Conservation (phyloP, 1,284 basidiomycete species). For the Austroboletus niveus region DNA sequence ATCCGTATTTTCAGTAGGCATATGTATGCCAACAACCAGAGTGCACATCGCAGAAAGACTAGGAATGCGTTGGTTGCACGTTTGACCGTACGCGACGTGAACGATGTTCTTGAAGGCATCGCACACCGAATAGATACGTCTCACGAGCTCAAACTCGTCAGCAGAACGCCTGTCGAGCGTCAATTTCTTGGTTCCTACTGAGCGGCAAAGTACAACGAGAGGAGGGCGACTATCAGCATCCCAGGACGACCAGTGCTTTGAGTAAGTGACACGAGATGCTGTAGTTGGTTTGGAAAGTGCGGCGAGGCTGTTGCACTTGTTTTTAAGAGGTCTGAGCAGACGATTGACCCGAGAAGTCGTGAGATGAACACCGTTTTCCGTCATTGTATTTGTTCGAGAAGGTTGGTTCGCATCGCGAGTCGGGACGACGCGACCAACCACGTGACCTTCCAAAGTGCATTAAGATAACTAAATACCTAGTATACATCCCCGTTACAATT, state of each 20-base stretch:
- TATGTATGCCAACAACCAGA: conserved; percentile 44
- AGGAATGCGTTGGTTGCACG: conserved; percentile 24
- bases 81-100: conserved; percentile 28
- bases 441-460: conserved; percentile 16
- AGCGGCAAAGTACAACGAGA: conserved; percentile 40
- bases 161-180: conserved; percentile 37
- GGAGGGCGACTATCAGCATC: conserved; percentile 31
- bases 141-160: conserved; percentile 43
- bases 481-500: neutral
- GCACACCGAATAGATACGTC: conserved; percentile 48
- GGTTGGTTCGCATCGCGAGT: too few relatives aligned
- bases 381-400: neutral
- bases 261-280: conserved; percentile 13
- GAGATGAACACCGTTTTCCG: conserved; percentile 27
- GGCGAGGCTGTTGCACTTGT: conserved; percentile 45
- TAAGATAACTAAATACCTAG: neutral
- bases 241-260: conserved; percentile 20
- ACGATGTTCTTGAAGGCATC: conserved; percentile 54
- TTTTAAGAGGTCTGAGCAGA: conserved; percentile 52
- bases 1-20: conserved; percentile 31
- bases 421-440: conserved; percentile 9
- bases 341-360: conserved; percentile 49
- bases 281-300: conserved; percentile 21
- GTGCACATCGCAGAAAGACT: conserved; percentile 50
- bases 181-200: conserved; percentile 35